A percentile compares a stretch with the other conserved stretches of the same genome.
Conservation (phyloP, 805 yeast species). For the Candida hispaniensis region DNA sequence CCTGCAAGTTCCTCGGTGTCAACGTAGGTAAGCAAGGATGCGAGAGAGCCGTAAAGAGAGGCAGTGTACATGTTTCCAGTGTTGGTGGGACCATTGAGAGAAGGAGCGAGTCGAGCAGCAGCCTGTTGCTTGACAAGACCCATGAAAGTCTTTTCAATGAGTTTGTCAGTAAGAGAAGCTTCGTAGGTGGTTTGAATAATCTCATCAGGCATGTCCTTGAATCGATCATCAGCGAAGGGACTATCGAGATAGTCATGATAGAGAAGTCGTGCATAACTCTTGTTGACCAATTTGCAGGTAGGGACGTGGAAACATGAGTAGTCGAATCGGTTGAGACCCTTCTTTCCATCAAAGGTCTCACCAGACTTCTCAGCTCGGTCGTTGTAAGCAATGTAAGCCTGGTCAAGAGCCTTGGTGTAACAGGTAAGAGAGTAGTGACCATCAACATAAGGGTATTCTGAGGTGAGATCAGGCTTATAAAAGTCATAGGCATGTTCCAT, state of each 20-base stretch:
- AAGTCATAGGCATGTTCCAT: slow-evolving; percentile 98
- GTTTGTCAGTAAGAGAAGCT: slow-evolving; percentile 65
- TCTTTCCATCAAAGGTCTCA: slow-evolving; percentile 36
- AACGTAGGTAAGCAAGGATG: slow-evolving; percentile 67
- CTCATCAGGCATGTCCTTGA: slow-evolving; percentile 40
- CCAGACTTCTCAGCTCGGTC: slow-evolving; percentile 54
- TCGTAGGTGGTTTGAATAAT: slow-evolving; percentile 58
- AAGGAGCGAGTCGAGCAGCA: slow-evolving; percentile 62
- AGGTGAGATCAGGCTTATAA: slow-evolving; percentile 93
- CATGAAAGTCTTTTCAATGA: slow-evolving; percentile 76
- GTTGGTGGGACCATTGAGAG: slow-evolving; percentile 82
- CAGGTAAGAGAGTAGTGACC: slow-evolving; percentile 93
- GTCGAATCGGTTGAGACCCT: slow-evolving; percentile 57
- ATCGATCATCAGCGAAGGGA: slow-evolving; percentile 43
- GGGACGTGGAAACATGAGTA: slow-evolving; percentile 97
- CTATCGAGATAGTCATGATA: slow-evolving; percentile 73
- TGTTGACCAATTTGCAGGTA: slow-evolving; percentile 87
- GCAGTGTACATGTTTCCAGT: slow-evolving; percentile 98
- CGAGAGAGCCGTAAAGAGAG: slow-evolving; percentile 76
- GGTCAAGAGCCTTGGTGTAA: slow-evolving; percentile 87
- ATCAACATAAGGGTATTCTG: slow-evolving; percentile 94
- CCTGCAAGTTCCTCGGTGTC: slow-evolving; percentile 64
- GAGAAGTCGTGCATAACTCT: slow-evolving; percentile 83
- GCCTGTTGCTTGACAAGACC: slow-evolving; percentile 59
- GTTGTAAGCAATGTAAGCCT: slow-evolving; percentile 73